Evolutionary conservation across 306 rosid species (phyloP).

Genomic region (Trifolium subterraneum): DNA sequence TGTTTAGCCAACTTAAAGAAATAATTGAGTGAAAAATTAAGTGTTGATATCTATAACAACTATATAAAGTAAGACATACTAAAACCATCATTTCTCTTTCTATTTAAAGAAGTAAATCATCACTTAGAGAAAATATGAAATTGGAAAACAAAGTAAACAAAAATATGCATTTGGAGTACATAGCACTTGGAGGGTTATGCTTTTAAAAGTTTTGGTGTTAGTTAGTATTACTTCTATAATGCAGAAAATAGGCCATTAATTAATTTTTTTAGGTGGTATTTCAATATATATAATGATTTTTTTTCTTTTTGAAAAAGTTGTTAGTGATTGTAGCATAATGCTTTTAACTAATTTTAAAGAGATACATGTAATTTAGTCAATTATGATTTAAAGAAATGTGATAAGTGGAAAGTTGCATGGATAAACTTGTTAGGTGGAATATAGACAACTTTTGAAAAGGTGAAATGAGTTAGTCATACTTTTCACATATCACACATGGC

Average conservation of each 20-base stretch:
- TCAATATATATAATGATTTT: too few species aligned
- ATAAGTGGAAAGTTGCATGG: slow-evolving; percentile 38
- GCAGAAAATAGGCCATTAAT: too few species aligned
- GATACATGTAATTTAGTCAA: not conserved
- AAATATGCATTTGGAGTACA: too few species aligned
- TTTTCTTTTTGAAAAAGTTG: slow-evolving; percentile 7
- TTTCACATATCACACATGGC: slow-evolving; percentile 10
- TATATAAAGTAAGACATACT: not conserved
- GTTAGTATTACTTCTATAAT: too few species aligned
- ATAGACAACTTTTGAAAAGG: slow-evolving; percentile 35
- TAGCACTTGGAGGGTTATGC: too few species aligned
- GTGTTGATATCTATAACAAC: slow-evolving; percentile 3
- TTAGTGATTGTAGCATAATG: not conserved
- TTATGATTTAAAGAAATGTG: slow-evolving; percentile 31
- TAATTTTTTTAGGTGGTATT: too few species aligned
- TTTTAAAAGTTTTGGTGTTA: too few species aligned
- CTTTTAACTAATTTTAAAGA: slow-evolving; percentile 7
- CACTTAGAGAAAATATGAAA: not conserved
- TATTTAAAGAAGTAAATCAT: slow-evolving; percentile 22
- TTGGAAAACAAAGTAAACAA: not conserved
- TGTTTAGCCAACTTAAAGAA: not conserved
- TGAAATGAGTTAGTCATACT: slow-evolving; percentile 25
- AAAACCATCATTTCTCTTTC: not conserved
- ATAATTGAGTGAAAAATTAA: not conserved
- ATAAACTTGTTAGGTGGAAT: slow-evolving; percentile 37